Evolutionary conservation across 1,139 yeast species (phyloP), one percentile per base, ranked within the genome.

Genomic region (Debaryomycetaceae sp.): DNA sequence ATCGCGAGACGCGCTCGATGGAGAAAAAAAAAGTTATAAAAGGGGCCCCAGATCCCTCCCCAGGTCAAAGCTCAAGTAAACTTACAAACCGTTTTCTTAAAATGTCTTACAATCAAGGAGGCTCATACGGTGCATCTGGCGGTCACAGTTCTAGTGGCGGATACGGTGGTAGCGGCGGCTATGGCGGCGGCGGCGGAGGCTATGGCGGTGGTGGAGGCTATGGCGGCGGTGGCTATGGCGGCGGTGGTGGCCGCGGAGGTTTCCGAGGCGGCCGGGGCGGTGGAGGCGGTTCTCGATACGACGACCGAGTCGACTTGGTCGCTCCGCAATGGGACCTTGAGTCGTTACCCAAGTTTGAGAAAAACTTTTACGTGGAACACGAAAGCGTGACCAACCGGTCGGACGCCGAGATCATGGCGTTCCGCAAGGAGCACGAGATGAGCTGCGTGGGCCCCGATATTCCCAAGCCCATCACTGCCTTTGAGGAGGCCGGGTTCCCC

Each of bases 401-500:
- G 27, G 85, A 78, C 4, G 68, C 55, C 28, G 97, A 87, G 33
- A 70, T 90, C 40, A 58, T 51, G 25, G 68, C 62, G 27, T 90
- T 87, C 68, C 79, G 98, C 66, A 69, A 70, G 39, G 77, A 77
- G 47, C 70, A 78, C 54, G 87, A 82, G 48, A 90, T 90, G 97
- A 78, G 80, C 38, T 71, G 82, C 41, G 53, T 62, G 36, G 99
- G 99, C 47, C 55, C 65, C 29, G 80, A 85, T 44, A 82, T 90
- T 45, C 98, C 98, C 43, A 82, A 85, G 64, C 99, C 99, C 43
- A 83, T 90, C 47, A 78, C 90, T 42, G 52, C 73, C 29, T 90
- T 90, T 49, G 95, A 90, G 43, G 97, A 90, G 65, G 95, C 95
- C 50, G 95, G 95, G 27, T 87, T 87, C 73, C 97, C 97, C 40